Base-by-base conservation (phyloP, 495 filamentous ascomycete genomes). In the Xylaria nigripes region DNA sequence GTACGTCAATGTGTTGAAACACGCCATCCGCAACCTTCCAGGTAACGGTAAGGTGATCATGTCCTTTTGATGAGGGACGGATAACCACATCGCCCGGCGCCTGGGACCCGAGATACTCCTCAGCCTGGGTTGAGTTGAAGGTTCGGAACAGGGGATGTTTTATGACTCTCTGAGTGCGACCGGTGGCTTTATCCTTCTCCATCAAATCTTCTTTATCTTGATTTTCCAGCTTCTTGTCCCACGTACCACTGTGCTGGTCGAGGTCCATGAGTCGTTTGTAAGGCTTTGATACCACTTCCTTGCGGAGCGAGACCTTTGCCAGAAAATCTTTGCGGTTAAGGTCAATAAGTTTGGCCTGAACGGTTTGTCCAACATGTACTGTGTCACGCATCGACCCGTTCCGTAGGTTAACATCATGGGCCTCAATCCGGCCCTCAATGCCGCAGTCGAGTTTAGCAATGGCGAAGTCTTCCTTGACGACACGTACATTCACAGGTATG, bases 11-110 rank as follows among this genome's bases (percentile, higher is more conserved):
- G 63, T 98, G 93, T 72, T 98, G 92, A 62, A 89, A 97, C 32
- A 96, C 81, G 52, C 86, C 86, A 59, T 97, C 89, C 0, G 87
- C 81, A n/a, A 98, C 89, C 71, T 97, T 98, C 93, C 93, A 98
- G 1, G 93, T 98, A 38, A 98, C 80, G 3, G 92, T 90, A 45
- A 98, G 80, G 70, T 98, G 93, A 68, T 98, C 94, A 32, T 85
- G 84, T 12, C 93, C 93, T 58, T 90, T 93, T 21, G 90, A 95
- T 1, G 89, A 95, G 12, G 93, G 93, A 10, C 93, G 86, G 61
- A 98, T 96, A 30, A 98, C 87, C 45, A 93, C 87, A 61, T 97
- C 94, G 21, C 93, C 93, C 3, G 83, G 78, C 51, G 81, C 79
- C 67, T 90, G 86, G 6, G 87, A 86, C 19, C 89, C 89, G 7